Evolutionary conservation across 345 rosid genomes (phyloP), one percentile per base, ranked within the genome.

Genomic region (Acer yangbiense): DNA sequence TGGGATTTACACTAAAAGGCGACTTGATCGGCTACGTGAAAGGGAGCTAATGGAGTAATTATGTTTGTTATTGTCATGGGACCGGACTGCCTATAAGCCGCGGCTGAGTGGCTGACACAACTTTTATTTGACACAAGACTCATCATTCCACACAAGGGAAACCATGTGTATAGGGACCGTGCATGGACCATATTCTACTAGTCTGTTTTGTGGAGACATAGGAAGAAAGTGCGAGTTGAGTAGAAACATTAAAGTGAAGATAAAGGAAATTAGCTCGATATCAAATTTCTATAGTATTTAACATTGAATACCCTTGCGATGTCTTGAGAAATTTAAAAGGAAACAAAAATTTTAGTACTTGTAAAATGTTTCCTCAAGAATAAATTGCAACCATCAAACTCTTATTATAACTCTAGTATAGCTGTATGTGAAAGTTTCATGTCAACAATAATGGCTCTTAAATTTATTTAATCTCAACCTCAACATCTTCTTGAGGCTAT

Each of bases 1-100:
- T 23, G 65, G 78, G 41, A 29, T 50, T n/a, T 74, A 60, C 8
- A 65, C 68, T 6, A 79, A 60, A 13, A 17, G 35, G 69, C 25
- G 69, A 69, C 74, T 78, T 3, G 55, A 67, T 62, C 69, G 46
- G 35, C 69, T 60, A 18, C 25, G 27, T 9, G 64, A 60, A 8
- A 25, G 12, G 12, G 64, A 60, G 27, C 27, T 21, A 60, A 9
- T 54, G 58, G 8, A 54, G 58, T 54, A 16, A 17, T 4, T 54
- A 18, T 54, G 58, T 16, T 54, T 54, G 17, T 46, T 10, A 46
- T 46, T 46, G 50, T 46, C 39, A 46, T 11, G 46, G 46, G 46
- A 43, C 50, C 50, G 14, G 13, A 46, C 50, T 46, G 50, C 50
- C 13, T 46, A 46, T 46, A 4, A 60, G 64, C 25, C 27, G 21